Evolutionary conservation across 2,329 filamentous ascomycete genomes (phyloP), one percentile per base, ranked within the genome.

Genomic region (Lachnellula occidentalis): DNA sequence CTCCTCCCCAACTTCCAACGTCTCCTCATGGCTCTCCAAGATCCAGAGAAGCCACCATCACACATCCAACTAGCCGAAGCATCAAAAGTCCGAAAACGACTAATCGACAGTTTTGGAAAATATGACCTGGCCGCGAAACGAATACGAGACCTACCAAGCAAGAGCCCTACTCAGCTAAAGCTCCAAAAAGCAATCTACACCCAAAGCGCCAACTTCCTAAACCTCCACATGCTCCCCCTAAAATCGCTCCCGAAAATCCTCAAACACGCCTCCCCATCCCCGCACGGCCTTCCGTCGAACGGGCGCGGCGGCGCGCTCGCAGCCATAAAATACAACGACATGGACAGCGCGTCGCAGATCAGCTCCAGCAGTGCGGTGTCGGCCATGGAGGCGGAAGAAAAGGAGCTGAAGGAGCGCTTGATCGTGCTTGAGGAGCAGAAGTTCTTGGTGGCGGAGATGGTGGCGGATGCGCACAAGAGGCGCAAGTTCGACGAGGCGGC

Each of bases 391-490:
- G 77, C 78, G 0, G 85, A 88, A 66, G 86, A 88, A 67, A 87
- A 86, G 63, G 76, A 82, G n/a, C 70, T 88, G 1, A 77, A 82
- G 24, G 85, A 88, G 59, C 73, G 81, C 9, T 67, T 89, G 11
- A 88, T 88, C 39, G 79, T 89, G 2, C 72, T 89, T 0, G 85
- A 89, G 65, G 86, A 89, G 66, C 86, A 89, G 66, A 84, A 83
- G 63, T 89, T 88, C 67, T 78, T 89, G 62, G 85, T 89, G 0
- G 78, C 77, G 2, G 83, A 86, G 63, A 88, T 88, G 85, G 79
- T 88, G 24, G 80, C 78, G 0, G 81, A 86, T 65, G 86, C 86
- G 2, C 85, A 83, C 48, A 83, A 81, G 63, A 77, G 82, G 55
- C 76, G 86, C 34, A 82, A 81, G 58, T 88, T 87, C 58, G 86